Evolutionary conservation across 2,329 filamentous ascomycete genomes (phyloP), one percentile per base, ranked within the genome.

Genomic region (Aulographum hederae): DNA sequence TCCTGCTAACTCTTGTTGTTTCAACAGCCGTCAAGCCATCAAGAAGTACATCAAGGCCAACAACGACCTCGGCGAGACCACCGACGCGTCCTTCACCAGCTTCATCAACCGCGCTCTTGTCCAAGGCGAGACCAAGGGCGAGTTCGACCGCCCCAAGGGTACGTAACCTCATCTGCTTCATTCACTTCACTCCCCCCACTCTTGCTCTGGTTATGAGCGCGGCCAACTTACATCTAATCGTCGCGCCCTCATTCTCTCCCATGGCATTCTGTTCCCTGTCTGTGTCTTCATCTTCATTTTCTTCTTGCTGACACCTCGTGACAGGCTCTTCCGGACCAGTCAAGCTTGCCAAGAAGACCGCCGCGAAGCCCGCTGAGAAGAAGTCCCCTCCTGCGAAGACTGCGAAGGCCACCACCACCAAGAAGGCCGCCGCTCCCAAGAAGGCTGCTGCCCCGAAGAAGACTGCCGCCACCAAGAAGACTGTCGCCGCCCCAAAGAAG

Each of bases 61-160:
- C 67, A 78, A 78, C 63, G 68, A 67, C 47, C 60, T 74, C 45
- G 60, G 57, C 41, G 55, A 48, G 40, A 58, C 65, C 34, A 62
- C 57, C 41, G 64, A 67, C 39, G 54, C 57, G 34, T 60, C 63
- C 35, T 78, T 79, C 53, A 73, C 73, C 51, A 67, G 67, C 38
- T 75, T 84, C 47, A 82, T 91, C 71, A 89, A 89, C 73, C 78
- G 77, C 57, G 80, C 81, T 33, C 65, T 91, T 51, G 72, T 77
- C 59, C 60, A 64, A 37, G 84, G 84, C 54, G 82, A 85, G 45
- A 80, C 91, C 48, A 84, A 78, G 66, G 80, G 79, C 39, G 15
- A 10, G 6, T 93, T 93, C 52, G 68, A 74, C 50, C 82, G 86
- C 55, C 85, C 84, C 49, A 93, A 93, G 73, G 84, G 82, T 82